Evolutionary conservation across 1,139 yeast species (phyloP), one percentile per base, ranked within the genome.

Genomic region (Yamadazyma siamensis): DNA sequence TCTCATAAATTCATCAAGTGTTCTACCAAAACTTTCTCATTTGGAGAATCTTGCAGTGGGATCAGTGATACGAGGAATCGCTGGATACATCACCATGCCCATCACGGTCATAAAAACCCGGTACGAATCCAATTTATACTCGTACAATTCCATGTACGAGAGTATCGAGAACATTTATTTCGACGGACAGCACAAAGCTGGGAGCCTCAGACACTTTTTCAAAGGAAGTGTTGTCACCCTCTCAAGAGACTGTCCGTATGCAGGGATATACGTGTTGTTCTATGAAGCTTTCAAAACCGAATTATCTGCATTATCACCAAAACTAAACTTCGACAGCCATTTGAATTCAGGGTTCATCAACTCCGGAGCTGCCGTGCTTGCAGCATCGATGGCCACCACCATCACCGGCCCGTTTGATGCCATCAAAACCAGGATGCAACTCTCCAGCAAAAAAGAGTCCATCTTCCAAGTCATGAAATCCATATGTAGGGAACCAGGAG

Each of bases 321-420:
- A 27, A 18, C 11, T 31, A 5, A 26, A 22, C 5, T 7, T 23
- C 8, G 4, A 15, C 7, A 17, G 21, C 13, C 26, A 31, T 21
- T 35, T 35, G 14, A 45, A 38, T 11, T 65, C 89, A 0, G 75
- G 88, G 1, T 30, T 76, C 9, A 67, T 85, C 28, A 88, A 88
- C 50, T 71, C 88, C 0, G 39, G 68, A 0, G 72, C 94, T 9
- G 96, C 96, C 0, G 65, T 83, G 7, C 33, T 68, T 7, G 86
- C 96, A 0, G 94, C 97, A 0, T 67, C 79, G 10, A 56, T 82
- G 14, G 87, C 97, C 4, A 88, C 97, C 0, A 69, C 91, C 0
- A 62, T 86, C 13, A 91, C 98, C 0, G 95, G 95, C 1, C 98
- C 98, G 1, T 91, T 91, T 51, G 98, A 91, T 51, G 87, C 96